Percentiles rank a stretch among this genome's conserved stretches.
phyloP scores from a whole-genome alignment of 345 rosid species.

The Balakata baccata region DNA sequence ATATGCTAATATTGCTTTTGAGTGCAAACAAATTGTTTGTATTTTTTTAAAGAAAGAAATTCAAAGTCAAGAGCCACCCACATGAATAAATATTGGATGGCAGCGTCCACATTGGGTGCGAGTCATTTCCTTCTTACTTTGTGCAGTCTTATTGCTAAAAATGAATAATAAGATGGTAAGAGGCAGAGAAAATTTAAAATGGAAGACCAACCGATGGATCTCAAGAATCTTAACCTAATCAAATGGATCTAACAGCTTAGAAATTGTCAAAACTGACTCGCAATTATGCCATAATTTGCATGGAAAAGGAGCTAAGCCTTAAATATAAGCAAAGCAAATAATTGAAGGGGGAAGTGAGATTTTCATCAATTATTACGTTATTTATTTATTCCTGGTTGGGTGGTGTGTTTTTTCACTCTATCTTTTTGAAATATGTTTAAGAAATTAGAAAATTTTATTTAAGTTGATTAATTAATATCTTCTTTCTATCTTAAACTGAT shows the following conservation, averaged over 20 bases:
- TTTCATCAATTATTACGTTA: not conserved
- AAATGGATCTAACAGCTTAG: constrained; percentile 9
- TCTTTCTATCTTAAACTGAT: too few species aligned
- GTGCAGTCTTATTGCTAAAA: constrained; percentile 3
- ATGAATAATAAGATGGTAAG: not conserved
- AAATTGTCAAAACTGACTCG: constrained; percentile 8
- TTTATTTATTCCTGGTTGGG: too few species aligned
- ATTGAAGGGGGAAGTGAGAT: not conserved
- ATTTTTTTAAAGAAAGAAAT: not conserved
- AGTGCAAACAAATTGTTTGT: not conserved
- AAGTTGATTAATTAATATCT: too few species aligned
- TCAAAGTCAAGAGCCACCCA: constrained; percentile 11
- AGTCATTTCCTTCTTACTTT: constrained; percentile 8
- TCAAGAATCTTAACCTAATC: constrained; percentile 13
- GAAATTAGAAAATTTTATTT: too few species aligned
- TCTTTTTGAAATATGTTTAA: too few species aligned
- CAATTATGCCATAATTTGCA: not conserved
- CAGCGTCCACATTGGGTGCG: constrained; percentile 4
- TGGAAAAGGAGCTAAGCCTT: not conserved
- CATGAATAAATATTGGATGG: not conserved
- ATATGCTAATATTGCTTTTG: not conserved
- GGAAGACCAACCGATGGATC: constrained; percentile 9
- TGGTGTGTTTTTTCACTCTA: too few species aligned
- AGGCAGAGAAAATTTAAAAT: too few species aligned
- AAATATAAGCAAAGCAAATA: not conserved